These are phyloP conservation scores for Mycena chlorophos DNA, from an alignment of 768 basidiomycete genomes.

Conservation along the genomic window DNA sequence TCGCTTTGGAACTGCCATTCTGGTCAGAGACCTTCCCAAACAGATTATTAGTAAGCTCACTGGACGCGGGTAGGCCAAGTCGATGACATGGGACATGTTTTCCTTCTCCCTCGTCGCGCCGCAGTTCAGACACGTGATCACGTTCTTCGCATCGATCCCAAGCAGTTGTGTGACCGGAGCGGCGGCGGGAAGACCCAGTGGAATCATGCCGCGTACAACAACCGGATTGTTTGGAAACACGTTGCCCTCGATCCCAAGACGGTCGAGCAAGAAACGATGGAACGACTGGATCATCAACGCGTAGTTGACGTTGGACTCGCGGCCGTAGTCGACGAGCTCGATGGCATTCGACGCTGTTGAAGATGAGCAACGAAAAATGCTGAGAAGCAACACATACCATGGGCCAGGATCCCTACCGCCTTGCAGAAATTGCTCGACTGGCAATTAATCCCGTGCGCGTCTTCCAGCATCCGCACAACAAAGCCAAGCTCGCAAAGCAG, in stretches of 20 bases:
- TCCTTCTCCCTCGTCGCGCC: constrained; percentile 71
- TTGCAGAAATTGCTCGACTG: constrained; percentile 97
- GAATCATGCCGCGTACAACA: constrained; percentile 38
- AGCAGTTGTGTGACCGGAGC: constrained; percentile 86
- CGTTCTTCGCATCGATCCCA: constrained; percentile 75
- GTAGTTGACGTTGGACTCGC: constrained; percentile 78
- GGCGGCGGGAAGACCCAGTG: constrained; percentile 37
- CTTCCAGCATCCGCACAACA: constrained; percentile 91
- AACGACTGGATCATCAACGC: constrained; percentile 91
- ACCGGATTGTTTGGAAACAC: constrained; percentile 58
- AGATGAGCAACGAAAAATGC: neutral
- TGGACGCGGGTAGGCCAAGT: constrained; percentile 84
- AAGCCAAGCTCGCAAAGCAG: constrained; percentile 94
- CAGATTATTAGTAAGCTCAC: constrained; percentile 39
- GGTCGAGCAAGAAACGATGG: constrained; percentile 91
- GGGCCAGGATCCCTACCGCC: constrained; percentile 84
- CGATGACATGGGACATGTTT: constrained; percentile 78
- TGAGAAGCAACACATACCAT: constrained; percentile 50
- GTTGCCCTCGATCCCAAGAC: constrained; percentile 74
- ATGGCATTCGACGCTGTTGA: constrained; percentile 68
- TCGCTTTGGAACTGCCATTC: constrained; percentile 28
- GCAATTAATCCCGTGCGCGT: constrained; percentile 91
- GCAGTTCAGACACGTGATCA: constrained; percentile 76
- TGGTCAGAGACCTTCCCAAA: neutral
- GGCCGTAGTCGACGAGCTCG: constrained; percentile 86